These are phyloP conservation scores for Blastocystis sp. DNA, from an alignment of 352 stramenopile genomes.

Conservation along the genomic window DNA sequence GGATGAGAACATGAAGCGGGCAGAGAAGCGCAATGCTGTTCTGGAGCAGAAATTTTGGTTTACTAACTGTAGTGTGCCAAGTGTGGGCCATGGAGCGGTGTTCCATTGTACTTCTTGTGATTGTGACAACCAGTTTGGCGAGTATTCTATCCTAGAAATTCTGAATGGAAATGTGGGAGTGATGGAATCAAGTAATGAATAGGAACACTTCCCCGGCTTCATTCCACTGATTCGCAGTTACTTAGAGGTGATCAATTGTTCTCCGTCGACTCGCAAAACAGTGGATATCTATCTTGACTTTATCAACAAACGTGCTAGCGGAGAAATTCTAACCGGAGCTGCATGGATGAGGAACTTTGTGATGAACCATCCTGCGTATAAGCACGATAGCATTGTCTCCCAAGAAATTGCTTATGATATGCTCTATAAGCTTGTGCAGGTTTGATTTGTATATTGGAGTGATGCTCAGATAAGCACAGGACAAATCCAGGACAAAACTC, in stretches of 20 bases:
- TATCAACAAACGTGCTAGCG: constrained; percentile 77
- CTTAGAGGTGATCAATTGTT: constrained; percentile 82
- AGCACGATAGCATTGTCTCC: constrained; percentile 73
- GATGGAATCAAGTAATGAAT: neutral
- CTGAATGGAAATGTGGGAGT: constrained; percentile 10
- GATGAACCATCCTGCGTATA: constrained; percentile 77
- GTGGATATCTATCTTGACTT: constrained; percentile 67
- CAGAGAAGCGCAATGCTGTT: constrained; percentile 86
- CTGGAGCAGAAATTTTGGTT: constrained; percentile 94
- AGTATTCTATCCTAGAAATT: constrained; percentile 40
- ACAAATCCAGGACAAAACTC: neutral
- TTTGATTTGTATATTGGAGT: neutral
- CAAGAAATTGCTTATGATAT: constrained; percentile 63
- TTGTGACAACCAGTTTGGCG: neutral
- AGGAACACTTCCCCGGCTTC: constrained; percentile 73
- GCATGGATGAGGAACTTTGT: constrained; percentile 83
- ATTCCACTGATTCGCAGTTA: constrained; percentile 84
- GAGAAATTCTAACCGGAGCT: constrained; percentile 77
- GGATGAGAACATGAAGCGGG: constrained; percentile 97
- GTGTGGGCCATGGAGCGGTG: neutral
- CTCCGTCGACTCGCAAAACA: constrained; percentile 71
- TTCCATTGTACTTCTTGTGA: neutral
- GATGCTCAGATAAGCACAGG: constrained; percentile 2
- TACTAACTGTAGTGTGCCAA: constrained; percentile 67
- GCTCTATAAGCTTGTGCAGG: constrained; percentile 31